Conservation (phyloP, 2,329 filamentous ascomycete genomes). For the Fusarium secorum region DNA sequence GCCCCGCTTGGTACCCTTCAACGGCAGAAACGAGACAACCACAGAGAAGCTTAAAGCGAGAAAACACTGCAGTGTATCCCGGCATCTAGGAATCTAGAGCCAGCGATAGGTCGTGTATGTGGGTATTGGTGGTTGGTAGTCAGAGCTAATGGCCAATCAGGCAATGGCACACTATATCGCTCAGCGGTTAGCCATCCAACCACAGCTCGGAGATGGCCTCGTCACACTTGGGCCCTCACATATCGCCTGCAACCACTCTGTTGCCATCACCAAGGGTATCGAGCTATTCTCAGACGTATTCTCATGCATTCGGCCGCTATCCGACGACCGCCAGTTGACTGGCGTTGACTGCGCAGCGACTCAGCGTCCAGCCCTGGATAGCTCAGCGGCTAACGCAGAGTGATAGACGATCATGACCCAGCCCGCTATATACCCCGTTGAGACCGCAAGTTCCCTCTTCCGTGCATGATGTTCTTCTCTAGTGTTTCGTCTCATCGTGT, state of each 20-base stretch:
- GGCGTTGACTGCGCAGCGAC: slow-evolving; percentile 48
- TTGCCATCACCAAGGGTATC: slow-evolving; percentile 42
- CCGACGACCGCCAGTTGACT: slow-evolving; percentile 33
- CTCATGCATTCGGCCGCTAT: slow-evolving; percentile 51
- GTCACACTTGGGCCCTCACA: slow-evolving; percentile 36
- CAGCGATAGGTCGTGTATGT: slow-evolving; percentile 20
- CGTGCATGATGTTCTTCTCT: slow-evolving; percentile 56
- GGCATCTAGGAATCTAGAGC: slow-evolving; percentile 13
- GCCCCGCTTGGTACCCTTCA: slow-evolving; percentile 21
- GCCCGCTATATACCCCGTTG: slow-evolving; percentile 65
- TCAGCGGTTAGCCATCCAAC: slow-evolving; percentile 57
- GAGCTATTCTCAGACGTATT: slow-evolving; percentile 48
- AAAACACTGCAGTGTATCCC: slow-evolving; percentile 21
- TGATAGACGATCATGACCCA: slow-evolving; percentile 58
- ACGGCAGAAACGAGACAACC: neutral
- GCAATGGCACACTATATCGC: slow-evolving; percentile 26
- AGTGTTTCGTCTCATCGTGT: slow-evolving; percentile 58
- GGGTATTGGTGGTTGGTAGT: slow-evolving; percentile 31
- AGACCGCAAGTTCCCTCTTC: slow-evolving; percentile 53
- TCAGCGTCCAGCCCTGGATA: slow-evolving; percentile 51
- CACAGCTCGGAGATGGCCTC: slow-evolving; percentile 43
- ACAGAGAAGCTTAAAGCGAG: slow-evolving; percentile 12
- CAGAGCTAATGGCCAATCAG: slow-evolving; percentile 35
- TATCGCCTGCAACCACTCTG: slow-evolving; percentile 41
- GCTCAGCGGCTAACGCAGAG: slow-evolving; percentile 52